Evolutionary conservation across 352 stramenopile species (phyloP).

Genomic region (Thalassiosira exigua): DNA sequence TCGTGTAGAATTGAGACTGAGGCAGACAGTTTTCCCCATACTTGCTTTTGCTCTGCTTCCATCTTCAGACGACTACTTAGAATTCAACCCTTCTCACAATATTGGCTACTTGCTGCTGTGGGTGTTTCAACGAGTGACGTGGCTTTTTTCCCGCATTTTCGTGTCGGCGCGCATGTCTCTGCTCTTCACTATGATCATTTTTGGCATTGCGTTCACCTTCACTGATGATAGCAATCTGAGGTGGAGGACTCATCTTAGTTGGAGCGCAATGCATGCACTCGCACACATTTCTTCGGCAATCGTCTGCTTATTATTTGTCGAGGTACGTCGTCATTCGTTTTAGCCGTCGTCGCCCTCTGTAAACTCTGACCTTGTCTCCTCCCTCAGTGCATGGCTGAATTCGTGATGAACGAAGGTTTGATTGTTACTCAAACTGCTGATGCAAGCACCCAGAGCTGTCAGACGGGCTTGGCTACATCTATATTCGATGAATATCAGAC

Average conservation of each 20-base stretch:
- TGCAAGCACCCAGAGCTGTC: conserved; percentile 17
- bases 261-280: conserved; percentile 48
- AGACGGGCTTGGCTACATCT: conserved; percentile 52
- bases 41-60: neutral
- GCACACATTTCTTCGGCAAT: conserved; percentile 64
- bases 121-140: conserved; percentile 83
- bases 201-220: conserved; percentile 46
- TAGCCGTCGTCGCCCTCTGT: too few species aligned
- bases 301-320: conserved; percentile 66
- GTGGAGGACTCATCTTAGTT: conserved; percentile 38
- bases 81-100: conserved; percentile 75
- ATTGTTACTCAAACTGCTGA: conserved; percentile 29
- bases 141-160: conserved; percentile 63
- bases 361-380: too few species aligned
- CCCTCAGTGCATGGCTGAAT: conserved; percentile 70
- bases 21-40: conserved; percentile 1
- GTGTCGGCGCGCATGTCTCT: conserved; percentile 60
- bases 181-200: conserved; percentile 45
- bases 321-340: too few species aligned
- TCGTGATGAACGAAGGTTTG: conserved; percentile 62
- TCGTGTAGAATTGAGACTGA: neutral
- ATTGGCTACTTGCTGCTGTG: conserved; percentile 84
- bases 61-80: conserved; percentile 55
- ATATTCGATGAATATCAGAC: conserved; percentile 60
- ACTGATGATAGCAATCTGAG: conserved; percentile 54